Percentiles rank a stretch among this genome's conserved stretches.
Evolutionary conservation across 2,329 filamentous ascomycete genomes (phyloP).

Genomic region (Colletotrichum aenigma): DNA sequence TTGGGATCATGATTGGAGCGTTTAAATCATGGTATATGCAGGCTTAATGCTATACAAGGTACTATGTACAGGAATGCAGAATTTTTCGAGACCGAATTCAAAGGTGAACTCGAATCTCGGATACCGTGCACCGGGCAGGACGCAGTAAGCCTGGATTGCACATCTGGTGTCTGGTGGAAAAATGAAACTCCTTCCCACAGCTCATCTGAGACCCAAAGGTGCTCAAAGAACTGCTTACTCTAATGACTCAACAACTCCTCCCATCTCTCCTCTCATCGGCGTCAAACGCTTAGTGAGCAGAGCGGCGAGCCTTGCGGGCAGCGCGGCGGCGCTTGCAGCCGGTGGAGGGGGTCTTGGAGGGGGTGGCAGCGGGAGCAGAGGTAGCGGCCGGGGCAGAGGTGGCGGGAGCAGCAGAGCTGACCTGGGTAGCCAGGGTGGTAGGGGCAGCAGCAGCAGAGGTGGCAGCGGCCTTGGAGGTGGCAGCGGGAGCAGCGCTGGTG

Average conservation of each 20-base stretch:
- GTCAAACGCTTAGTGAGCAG: conserved; percentile 7
- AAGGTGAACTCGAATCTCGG: neutral
- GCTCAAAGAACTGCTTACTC: neutral
- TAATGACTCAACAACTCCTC: neutral
- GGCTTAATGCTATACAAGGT: conserved; percentile 17
- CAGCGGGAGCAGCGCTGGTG: neutral
- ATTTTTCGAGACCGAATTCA: neutral
- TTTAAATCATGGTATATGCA: conserved; percentile 12
- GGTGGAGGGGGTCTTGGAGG: conserved; percentile 7
- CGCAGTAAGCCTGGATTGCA: conserved; percentile 4
- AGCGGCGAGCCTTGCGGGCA: conserved; percentile 18
- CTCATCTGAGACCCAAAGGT: neutral
- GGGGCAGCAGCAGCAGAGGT: neutral
- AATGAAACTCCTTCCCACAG: neutral
- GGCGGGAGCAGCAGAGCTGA: conserved; percentile 1
- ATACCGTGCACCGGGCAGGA: conserved; percentile 8
- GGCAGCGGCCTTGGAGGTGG: neutral
- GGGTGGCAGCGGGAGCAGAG: conserved; percentile 23
- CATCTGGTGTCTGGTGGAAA: conserved; percentile 15
- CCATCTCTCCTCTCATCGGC: neutral
- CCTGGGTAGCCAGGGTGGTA: neutral
- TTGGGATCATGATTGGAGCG: neutral
- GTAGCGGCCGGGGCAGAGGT: conserved; percentile 2
- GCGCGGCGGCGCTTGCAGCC: conserved; percentile 18
- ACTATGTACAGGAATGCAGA: conserved; percentile 20